Conservation (phyloP, 2,329 filamentous ascomycete genomes). For the Aspergillus sp. region DNA sequence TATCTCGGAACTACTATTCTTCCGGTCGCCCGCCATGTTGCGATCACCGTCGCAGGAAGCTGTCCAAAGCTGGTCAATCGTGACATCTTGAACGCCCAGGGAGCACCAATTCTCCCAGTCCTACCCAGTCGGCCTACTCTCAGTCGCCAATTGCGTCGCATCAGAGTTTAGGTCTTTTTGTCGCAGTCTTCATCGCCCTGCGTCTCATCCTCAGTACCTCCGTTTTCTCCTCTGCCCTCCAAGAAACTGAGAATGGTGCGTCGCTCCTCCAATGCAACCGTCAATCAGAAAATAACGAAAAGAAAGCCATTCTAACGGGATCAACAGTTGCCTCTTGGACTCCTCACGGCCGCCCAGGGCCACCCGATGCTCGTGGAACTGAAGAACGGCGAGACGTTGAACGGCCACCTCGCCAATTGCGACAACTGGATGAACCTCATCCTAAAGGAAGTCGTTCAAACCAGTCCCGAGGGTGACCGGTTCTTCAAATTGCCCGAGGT, state of each 20-base stretch:
- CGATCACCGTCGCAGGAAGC: not conserved
- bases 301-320: no score
- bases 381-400: constrained; percentile 95
- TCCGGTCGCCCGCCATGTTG: not conserved
- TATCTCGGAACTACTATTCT: not conserved
- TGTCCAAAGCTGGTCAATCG: not conserved
- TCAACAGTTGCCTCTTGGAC: constrained; percentile 64
- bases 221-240: not conserved
- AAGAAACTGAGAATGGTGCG: not conserved
- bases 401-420: constrained; percentile 93
- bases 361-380: constrained; percentile 97
- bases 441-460: constrained; percentile 94
- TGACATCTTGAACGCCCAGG: not conserved
- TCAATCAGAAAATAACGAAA: not conserved
- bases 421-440: constrained; percentile 99
- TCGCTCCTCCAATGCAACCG: not conserved
- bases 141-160: not conserved
- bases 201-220: not conserved
- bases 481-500: constrained; percentile 91
- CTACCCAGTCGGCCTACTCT: not conserved
- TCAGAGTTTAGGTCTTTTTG: not conserved
- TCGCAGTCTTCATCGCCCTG: not conserved
- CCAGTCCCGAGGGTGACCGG: constrained; percentile 89
- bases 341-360: constrained; percentile 93
- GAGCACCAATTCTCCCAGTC: not conserved